phyloP scores from a whole-genome alignment of 164 flowering plant genomes.

The Annona squamosa region DNA sequence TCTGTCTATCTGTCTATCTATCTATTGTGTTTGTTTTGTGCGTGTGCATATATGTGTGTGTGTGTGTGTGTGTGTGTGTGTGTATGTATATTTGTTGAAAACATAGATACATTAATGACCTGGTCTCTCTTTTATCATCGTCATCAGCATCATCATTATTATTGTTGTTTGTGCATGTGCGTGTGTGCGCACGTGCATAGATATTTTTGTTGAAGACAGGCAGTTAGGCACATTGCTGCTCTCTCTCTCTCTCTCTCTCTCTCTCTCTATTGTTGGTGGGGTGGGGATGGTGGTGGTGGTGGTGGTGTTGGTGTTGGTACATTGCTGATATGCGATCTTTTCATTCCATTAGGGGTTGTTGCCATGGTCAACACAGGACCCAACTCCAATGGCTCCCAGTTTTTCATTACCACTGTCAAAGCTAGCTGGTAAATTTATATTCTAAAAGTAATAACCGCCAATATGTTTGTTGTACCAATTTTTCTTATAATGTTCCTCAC shows the following conservation, averaged over 20 bases:
- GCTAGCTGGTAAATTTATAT: conserved; percentile 73
- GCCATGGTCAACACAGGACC: conserved; percentile 98
- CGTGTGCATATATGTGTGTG: too few relatives aligned
- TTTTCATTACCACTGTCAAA: conserved; percentile 90
- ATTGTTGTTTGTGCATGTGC: neutral
- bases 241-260: too few relatives aligned
- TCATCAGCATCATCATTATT: too few relatives aligned
- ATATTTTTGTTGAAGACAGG: too few relatives aligned
- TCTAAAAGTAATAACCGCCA: neutral
- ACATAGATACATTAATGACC: too few relatives aligned
- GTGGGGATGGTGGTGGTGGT: neutral
- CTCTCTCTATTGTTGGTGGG: too few relatives aligned
- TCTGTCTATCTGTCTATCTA: too few relatives aligned
- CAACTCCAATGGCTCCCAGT: conserved; percentile 94
- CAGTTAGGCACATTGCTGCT: too few relatives aligned
- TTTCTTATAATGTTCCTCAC: neutral
- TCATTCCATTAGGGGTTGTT: conserved; percentile 58
- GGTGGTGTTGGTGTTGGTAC: too few relatives aligned
- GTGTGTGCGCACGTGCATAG: neutral
- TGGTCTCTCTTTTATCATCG: neutral
- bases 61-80: too few relatives aligned
- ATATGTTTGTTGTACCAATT: neutral
- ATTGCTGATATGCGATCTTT: neutral
- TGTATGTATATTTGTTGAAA: too few relatives aligned
- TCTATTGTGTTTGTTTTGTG: too few relatives aligned